Base-by-base conservation (phyloP, 768 basidiomycete genomes). In the Dictyophora rubrovolvata region DNA sequence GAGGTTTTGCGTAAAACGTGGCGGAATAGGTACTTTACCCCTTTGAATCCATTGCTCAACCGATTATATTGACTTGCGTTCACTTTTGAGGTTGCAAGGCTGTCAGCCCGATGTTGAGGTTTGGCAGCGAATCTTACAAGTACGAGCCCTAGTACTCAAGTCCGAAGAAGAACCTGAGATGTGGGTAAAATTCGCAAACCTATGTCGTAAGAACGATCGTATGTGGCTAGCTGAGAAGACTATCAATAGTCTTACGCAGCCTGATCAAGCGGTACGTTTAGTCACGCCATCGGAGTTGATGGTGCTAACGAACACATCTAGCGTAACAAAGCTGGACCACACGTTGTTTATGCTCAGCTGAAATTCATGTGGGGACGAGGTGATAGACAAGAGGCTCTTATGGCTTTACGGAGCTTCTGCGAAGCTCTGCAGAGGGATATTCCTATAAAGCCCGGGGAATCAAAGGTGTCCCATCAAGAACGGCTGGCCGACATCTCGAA, bases 101-200 rank as follows among this genome's bases (percentile, higher is more conserved):
- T 97, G 94, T 71, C 93, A 98, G 68, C 91, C 92, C 21, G 96
- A 98, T 66, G 95, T 98, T 35, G 96, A 99, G 71, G 93, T 96
- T 5, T 99, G 96, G 96, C 96, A 98, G 69, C 84, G 95, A 18
- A 90, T 98, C 56, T 76, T 99, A 9, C 95, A 97, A 76, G 93
- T 99, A 53, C 83, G 96, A 55, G 92, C 94, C 0, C 78, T 98
- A 55, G 93, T 99, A 20, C 77, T 97, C 23, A 89, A 83, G 48
- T 95, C 96, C 0, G 89, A 89, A 63, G 93, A 96, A 62, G 93
- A 97, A 68, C 91, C 89, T 48, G 82, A 89, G 50, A 97, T 96
- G 85, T 98, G 94, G 93, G 96, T 99, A 72, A 93, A 96, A 72
- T 97, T 99, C 67, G 92, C 95, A 1, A 98, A 99, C 66, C 76